These are phyloP conservation scores for Claviceps capensis DNA, from an alignment of 2,329 filamentous ascomycete genomes.

Conservation along the genomic window DNA sequence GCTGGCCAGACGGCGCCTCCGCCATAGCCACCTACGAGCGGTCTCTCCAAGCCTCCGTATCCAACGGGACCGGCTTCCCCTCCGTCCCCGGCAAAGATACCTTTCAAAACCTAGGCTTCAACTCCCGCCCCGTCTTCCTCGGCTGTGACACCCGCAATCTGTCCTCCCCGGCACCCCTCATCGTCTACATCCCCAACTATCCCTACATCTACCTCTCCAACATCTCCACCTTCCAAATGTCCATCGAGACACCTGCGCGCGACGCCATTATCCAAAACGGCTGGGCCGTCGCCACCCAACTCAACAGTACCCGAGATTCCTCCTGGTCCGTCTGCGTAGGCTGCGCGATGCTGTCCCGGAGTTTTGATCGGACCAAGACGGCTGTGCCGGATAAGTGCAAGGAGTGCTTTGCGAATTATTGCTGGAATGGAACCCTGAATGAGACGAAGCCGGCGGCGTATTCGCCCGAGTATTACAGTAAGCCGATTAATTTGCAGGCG, in stretches of 20 bases:
- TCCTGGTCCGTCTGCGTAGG: conserved; percentile 76
- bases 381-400: conserved; percentile 57
- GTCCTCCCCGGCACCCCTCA: conserved; percentile 45
- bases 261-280: conserved; percentile 78
- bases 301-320: conserved; percentile 59
- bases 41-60: conserved; percentile 30
- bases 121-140: conserved; percentile 48
- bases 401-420: conserved; percentile 68
- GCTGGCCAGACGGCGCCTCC: conserved; percentile 49
- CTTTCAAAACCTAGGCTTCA: conserved; percentile 44
- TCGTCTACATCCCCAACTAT: conserved; percentile 71
- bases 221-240: conserved; percentile 59
- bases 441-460: conserved; percentile 21
- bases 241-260: conserved; percentile 51
- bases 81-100: conserved; percentile 39
- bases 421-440: conserved; percentile 71
- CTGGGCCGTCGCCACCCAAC: conserved; percentile 70
- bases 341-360: conserved; percentile 72
- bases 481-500: conserved; percentile 14
- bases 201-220: conserved; percentile 70
- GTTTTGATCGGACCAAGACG: conserved; percentile 57
- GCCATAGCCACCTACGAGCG: conserved; percentile 44
- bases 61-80: conserved; percentile 44
- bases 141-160: conserved; percentile 46
- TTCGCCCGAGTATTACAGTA: conserved; percentile 14